Percentiles rank a stretch among this genome's conserved stretches.
phyloP scores from a whole-genome alignment of 331 rosid genomes.

The Pyrus hybrid region DNA sequence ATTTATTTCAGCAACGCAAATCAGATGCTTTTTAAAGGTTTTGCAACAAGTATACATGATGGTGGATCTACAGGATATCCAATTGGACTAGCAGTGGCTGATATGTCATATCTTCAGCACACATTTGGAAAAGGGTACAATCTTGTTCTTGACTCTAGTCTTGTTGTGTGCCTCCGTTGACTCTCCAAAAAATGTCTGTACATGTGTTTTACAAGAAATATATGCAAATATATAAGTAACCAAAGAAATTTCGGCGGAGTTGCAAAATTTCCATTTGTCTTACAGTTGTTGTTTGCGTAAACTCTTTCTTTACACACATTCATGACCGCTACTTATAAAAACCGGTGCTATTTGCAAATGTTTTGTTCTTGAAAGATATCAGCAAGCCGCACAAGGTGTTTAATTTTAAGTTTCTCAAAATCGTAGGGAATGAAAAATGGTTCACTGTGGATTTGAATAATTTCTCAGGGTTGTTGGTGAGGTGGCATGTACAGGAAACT shows the following conservation, averaged over 20 bases:
- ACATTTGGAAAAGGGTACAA: constrained; percentile 74
- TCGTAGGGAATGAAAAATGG: not conserved
- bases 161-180: not conserved
- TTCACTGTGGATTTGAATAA: constrained; percentile 1
- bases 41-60: constrained; percentile 13
- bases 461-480: constrained; percentile 66
- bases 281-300: too few species aligned
- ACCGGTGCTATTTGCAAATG: not conserved
- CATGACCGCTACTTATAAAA: not conserved
- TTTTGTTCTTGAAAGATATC: not conserved
- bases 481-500: constrained; percentile 53
- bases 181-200: not conserved
- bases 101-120: constrained; percentile 55
- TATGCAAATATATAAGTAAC: not conserved
- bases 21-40: constrained; percentile 23
- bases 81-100: constrained; percentile 42
- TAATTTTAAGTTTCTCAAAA: not conserved
- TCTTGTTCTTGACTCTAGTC: constrained; percentile 10
- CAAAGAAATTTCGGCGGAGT: not conserved
- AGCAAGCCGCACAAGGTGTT: constrained; percentile 1
- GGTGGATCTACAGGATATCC: constrained; percentile 34
- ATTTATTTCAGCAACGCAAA: constrained; percentile 17
- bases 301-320: not conserved
- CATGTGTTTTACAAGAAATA: not conserved
- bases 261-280: too few species aligned